Evolutionary conservation across 2,329 filamentous ascomycete species (phyloP), one percentile per base, ranked within the genome.

Genomic region (Akanthomyces dipterigenus): DNA sequence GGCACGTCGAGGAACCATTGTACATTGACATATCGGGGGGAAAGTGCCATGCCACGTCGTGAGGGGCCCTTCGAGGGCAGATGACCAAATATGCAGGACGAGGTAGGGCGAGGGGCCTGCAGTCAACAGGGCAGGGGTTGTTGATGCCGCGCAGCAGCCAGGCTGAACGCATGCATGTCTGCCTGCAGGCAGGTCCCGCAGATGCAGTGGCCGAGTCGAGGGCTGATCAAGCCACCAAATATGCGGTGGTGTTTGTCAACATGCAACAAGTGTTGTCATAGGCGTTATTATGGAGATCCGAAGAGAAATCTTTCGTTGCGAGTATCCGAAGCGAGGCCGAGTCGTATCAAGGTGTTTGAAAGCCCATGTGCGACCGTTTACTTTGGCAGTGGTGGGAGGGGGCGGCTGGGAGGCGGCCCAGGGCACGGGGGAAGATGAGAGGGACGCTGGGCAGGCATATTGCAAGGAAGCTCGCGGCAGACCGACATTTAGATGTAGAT

Each of bases 361-460:
- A 16, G 49, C 49, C 14, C 14, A 22, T 54, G 28, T 40, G 28
- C n/a, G 20, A 18, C 20, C 28, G 28, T 78, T 70, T 81, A 78
- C 77, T 85, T 87, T 71, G 85, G 85, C 64, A 87, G 81, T 74
- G 84, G 82, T 73, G 85, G 85, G 59, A 87, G 82, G 75, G 85
- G 85, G 60, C 85, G 79, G 75, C 80, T 84, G 65, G 85, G 85
- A 69, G 85, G 85, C 63, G 85, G 85, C 68, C 85, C 85, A 60
- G 85, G 84, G 82, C 84, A 87, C 67, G 85, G 85, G 77, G 85
- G 85, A 66, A 88, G 82, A 70, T 87, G 83, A 67, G 84, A 85
- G 64, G 85, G 84, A 71, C 84, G 82, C 74, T 85, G 82, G 65
- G 81, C 77, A 74, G 82, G 80, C 80, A 84, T 83, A 63, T 64